Base-by-base conservation (phyloP, 2,329 filamentous ascomycete genomes). In the Epicoccum nigrum region DNA sequence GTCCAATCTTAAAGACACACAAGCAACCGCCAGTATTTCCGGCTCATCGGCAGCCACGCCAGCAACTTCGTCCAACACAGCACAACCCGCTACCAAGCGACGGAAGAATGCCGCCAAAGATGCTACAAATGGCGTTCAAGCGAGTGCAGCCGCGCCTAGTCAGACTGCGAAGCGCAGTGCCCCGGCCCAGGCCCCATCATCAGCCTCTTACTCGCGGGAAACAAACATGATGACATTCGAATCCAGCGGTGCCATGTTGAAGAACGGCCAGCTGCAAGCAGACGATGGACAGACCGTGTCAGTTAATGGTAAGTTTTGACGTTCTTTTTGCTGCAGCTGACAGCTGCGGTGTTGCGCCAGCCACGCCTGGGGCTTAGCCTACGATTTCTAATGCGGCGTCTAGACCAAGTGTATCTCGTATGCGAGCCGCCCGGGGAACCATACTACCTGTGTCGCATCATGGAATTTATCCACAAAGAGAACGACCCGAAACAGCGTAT, bases 391-490 rank as follows among this genome's bases (percentile, higher is more conserved):
- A 77, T 66, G 62, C 60, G 62, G 44, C 50, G 58, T 62, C 37
- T 68, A 89, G 87, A 90, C 75, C 86, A 97, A 78, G 90, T 96
- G 62, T 99, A 97, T 79, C 85, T 97, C 57, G 89, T 99, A 58
- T 97, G 92, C 76, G 94, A 99, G 76, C 94, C 94, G 42, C 94
- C 94, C 13, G 94, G 94, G 45, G 94, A 99, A 76, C 94, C 94
- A 47, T 99, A 99, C 77, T 99, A 99, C 74, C 80, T 99, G 59
- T 94, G 90, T 58, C 90, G 94, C 64, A 94, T 99, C 73, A 99
- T 99, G 94, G 93, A 99, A 74, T 97, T 97, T 72, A 79, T 97
- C 64, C 91, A 96, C 68, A 78, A 82, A 67, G 86, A 92, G 65
- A 91, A 71, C 42, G 73, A 93, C 68, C 76, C 80, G 28, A 81